Base-by-base conservation (phyloP, 2,329 filamentous ascomycete genomes). In the Botrytis fragariae region DNA sequence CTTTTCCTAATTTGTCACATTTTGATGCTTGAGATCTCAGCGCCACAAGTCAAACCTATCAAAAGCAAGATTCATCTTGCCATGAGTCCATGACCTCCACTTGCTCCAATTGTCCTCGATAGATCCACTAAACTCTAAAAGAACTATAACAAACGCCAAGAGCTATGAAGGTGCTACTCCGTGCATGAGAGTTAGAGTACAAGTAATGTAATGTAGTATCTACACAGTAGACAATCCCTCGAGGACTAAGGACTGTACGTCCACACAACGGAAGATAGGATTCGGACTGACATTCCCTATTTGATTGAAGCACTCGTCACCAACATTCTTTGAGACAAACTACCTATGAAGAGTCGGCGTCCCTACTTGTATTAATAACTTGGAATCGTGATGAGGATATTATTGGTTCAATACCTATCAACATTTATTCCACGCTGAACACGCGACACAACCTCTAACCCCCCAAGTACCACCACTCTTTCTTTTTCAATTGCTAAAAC, bases 351-450 rank as follows among this genome's bases (percentile, higher is more conserved):
- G 48, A 35, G 7, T 35, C 18, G 42, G 10, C 32, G 35, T 32
- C 25, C 45, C 39, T 54, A 42, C 45, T 48, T 39, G 29, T 42
- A 57, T 39, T 18, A 35, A 64, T 62, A 65, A 44, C 69, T 57
- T 51, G 63, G 39, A 42, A 65, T 44, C 45, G 60, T 44, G 7
- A 71, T 71, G 69, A 71, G 45, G 69, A 32, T 71, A 71, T 22
- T 14, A 65, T 67, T 71, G 35, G n/a, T 32, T 44, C 35, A 57
- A 48, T n/a, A n/a, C 16, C 44, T 44, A 57, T 42, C 60, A n/a
- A 65, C 57, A 42, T 57, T 54, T 57, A 42, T 71, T 71, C 44
- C 60, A 39, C 45, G 44, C 44, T 71, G 18, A 65, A 71, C 57
- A 71, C 69, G 22, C 69, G 69, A 71, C 45, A 51, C 35, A 42